Evolutionary conservation across 305 asterid species (phyloP), one percentile per base, ranked within the genome.

Genomic region (Solanum aculeatissimum): DNA sequence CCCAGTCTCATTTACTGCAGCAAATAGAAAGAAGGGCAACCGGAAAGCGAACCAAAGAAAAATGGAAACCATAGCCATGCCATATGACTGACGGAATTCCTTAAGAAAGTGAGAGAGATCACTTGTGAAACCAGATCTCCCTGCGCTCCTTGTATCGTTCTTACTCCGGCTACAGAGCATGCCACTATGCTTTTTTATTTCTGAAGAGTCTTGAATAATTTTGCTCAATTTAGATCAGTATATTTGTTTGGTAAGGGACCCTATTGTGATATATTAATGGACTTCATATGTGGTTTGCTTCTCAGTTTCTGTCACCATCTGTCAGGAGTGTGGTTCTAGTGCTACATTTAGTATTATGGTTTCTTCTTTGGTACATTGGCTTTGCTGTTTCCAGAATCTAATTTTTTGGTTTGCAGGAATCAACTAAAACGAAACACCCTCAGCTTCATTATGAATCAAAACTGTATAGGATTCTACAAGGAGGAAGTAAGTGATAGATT

Each of bases 381-480:
- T 43, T 84, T 53, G 70, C 66, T 87, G 80, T 69, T 80, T 80
- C 51, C 60, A 43, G 75, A 81, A 81, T 70, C 51, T 68, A 42
- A 19, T 47, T 42, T 35, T 57, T 80, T 83, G 65, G 54, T 62
- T 83, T 84, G 25, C 92, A 94, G 98, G 98, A 94, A 89, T 86
- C 95, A 87, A 91, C 90, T 62, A 93, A 94, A 89, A 91, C 97
- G n/a, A 92, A 93, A 89, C 98, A 94, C 77, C 98, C 98, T 43
- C 98, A 93, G 88, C 98, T 94, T 85, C 93, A 91, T 86, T 93
- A 93, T 87, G 98, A 94, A 77, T 93, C 98, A 51, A 94, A 93
- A 88, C 84, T 94, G 87, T 94, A 94, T 87, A 88, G 89, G 93
- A 94, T 94, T 85, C 97, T 94, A 74, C 98, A 92, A 84, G 98